Percentiles rank a stretch among this genome's conserved stretches.
Conservation (phyloP, 768 basidiomycete genomes). For the Xerocomellus amylosporus region DNA sequence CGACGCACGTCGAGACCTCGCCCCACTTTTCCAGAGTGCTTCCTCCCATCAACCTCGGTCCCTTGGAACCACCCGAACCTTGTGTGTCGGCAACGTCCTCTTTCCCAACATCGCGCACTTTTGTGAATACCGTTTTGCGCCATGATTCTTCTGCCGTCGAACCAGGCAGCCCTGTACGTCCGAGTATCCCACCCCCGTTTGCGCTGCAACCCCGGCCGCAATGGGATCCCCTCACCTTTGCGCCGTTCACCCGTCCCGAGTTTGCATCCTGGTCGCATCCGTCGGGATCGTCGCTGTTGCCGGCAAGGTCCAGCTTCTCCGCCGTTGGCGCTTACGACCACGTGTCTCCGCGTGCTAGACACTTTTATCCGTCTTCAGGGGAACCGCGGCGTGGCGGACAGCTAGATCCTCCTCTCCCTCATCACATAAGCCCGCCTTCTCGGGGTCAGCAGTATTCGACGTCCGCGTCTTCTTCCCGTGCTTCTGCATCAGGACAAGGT, state of each 20-base stretch:
- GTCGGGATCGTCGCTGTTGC: constrained; percentile 37
- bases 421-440: constrained; percentile 20
- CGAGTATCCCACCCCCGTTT: constrained; percentile 51
- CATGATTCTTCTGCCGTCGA: constrained; percentile 20
- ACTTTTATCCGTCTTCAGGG: constrained; percentile 10
- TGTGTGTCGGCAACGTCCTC: constrained; percentile 21
- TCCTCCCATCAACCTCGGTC: constrained; percentile 24
- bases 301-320: constrained; percentile 24
- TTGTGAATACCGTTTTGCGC: constrained; percentile 13
- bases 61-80: constrained; percentile 20
- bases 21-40: constrained; percentile 29
- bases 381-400: constrained; percentile 11
- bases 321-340: constrained; percentile 17
- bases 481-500: constrained; percentile 14
- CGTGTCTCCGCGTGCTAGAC: constrained; percentile 10
- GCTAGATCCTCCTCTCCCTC: constrained; percentile 16
- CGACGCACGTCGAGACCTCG: constrained; percentile 14
- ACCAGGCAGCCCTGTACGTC: constrained; percentile 6
- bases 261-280: constrained; percentile 34
- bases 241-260: constrained; percentile 37
- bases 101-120: constrained; percentile 28
- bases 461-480: constrained; percentile 8
- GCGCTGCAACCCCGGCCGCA: constrained; percentile 65
- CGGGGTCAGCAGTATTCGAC: constrained; percentile 14
- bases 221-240: constrained; percentile 52